A percentile compares a stretch with the other conserved stretches of the same genome.
These are phyloP conservation scores for Atalantia buxifolia DNA, from an alignment of 345 rosid species.

Conservation along the genomic window DNA sequence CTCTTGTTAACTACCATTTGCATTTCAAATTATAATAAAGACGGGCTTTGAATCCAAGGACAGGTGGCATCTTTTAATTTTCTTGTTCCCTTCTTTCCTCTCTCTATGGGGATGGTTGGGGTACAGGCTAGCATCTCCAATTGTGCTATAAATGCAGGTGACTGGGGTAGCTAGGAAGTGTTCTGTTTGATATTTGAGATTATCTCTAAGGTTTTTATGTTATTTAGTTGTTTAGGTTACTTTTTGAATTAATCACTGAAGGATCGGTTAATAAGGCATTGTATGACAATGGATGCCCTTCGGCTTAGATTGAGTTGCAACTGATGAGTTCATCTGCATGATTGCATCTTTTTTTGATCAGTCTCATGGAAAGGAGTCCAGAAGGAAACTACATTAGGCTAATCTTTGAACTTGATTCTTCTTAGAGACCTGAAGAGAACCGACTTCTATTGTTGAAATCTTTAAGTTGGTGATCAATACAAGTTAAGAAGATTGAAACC, in stretches of 20 bases:
- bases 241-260: background rate
- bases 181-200: background rate
- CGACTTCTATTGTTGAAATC: background rate
- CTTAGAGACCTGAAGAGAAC: background rate
- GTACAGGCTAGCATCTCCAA: background rate
- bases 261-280: background rate
- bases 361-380: background rate
- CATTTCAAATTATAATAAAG: background rate
- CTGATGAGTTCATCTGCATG: background rate
- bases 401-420: background rate
- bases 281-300: background rate
- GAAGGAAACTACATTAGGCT: background rate
- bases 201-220: background rate
- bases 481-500: background rate
- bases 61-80: background rate
- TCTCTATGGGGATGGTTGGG: background rate
- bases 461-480: background rate
- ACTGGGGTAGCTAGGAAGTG: background rate
- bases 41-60: background rate
- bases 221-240: background rate
- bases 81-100: background rate
- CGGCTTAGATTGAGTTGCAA: background rate
- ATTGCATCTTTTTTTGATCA: background rate
- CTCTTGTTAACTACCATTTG: background rate
- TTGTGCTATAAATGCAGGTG: background rate